These are phyloP conservation scores for Plasmodium vivax DNA, from an alignment of 169 alveolate species.

Conservation along the genomic window DNA sequence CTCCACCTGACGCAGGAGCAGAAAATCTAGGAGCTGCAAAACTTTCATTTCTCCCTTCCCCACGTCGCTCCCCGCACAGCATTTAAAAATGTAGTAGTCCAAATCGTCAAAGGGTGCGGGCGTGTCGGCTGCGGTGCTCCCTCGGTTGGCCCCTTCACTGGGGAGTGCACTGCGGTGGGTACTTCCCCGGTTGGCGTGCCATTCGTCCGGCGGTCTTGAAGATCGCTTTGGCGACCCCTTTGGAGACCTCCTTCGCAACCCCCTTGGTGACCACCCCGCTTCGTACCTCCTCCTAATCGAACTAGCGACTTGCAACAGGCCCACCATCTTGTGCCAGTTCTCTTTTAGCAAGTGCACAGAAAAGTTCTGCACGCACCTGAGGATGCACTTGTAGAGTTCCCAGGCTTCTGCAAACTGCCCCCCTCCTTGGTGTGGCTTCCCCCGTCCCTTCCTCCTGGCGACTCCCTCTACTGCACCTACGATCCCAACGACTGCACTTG, in stretches of 20 bases:
- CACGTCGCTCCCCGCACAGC: not conserved
- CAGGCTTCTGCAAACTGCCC: not conserved
- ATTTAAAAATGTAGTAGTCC: constrained; percentile 12
- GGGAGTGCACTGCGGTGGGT: not conserved
- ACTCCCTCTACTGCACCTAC: not conserved
- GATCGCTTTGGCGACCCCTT: not conserved
- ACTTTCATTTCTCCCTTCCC: not conserved
- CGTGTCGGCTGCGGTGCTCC: not conserved
- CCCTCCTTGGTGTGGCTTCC: not conserved
- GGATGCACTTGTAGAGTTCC: constrained; percentile 60
- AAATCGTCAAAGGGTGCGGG: not conserved
- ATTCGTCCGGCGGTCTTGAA: not conserved
- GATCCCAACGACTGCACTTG: not conserved
- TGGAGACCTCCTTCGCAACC: not conserved
- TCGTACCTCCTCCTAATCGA: constrained; percentile 11
- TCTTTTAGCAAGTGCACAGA: constrained; percentile 76
- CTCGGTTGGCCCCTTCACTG: not conserved
- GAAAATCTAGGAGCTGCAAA: not conserved
- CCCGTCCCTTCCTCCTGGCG: not conserved
- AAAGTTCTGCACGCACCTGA: constrained; percentile 75
- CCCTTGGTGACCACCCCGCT: not conserved
- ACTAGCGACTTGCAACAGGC: constrained; percentile 5
- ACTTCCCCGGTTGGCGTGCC: not conserved
- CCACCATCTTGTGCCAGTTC: constrained; percentile 74
- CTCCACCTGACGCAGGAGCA: constrained; percentile 9